Percentiles rank a stretch among this genome's conserved stretches.
These are phyloP conservation scores for Tetraselmis striata DNA, from an alignment of 139 green algal species.

Conservation along the genomic window DNA sequence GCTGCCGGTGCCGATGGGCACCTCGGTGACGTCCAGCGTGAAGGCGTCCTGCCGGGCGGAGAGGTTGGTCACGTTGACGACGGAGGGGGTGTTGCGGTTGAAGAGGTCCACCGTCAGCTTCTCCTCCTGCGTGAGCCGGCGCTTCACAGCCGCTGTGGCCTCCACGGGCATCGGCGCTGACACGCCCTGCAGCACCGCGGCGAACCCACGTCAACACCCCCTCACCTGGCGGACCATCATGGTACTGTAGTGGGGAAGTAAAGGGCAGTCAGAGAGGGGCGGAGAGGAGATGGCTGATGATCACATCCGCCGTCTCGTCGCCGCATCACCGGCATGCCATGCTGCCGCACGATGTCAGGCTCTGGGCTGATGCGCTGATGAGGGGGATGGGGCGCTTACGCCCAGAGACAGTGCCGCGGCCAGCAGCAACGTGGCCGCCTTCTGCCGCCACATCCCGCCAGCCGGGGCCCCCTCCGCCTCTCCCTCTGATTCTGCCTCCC, in stretches of 20 bases:
- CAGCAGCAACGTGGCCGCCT: background rate
- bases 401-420: background rate
- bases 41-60: constrained; percentile 49
- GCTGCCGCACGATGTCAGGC: background rate
- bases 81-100: constrained; percentile 45
- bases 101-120: constrained; percentile 58
- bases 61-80: constrained; percentile 79
- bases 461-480: too few relatives aligned
- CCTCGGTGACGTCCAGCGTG: constrained; percentile 64
- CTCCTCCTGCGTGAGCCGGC: background rate
- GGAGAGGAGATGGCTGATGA: too few relatives aligned
- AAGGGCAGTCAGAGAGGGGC: too few relatives aligned
- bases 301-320: too few relatives aligned
- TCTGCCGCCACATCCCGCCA: background rate
- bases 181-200: background rate
- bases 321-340: background rate
- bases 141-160: background rate
- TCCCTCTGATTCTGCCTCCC: too few relatives aligned
- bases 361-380: too few relatives aligned
- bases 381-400: background rate
- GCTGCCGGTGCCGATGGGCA: constrained; percentile 61
- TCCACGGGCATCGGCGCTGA: background rate
- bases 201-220: too few relatives aligned
- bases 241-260: too few relatives aligned
- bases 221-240: too few relatives aligned